A percentile compares a stretch with the other conserved stretches of the same genome.
These are phyloP conservation scores for Porpolomopsis calyptriformis DNA, from an alignment of 768 basidiomycete species.

Conservation along the genomic window DNA sequence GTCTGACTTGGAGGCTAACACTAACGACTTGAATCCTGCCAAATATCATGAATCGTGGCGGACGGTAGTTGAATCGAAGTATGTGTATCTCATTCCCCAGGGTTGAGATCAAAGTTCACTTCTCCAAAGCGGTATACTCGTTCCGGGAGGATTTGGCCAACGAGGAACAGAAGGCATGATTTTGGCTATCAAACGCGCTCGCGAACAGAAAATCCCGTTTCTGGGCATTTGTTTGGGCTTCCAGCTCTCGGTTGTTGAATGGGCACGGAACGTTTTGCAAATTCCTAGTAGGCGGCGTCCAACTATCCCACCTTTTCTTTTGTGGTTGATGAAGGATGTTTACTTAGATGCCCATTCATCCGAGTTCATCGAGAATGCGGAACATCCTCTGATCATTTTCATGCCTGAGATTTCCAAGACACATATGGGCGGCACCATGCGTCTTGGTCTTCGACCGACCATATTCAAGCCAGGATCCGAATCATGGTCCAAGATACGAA, in stretches of 20 bases:
- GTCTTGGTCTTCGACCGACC: conserved; percentile 94
- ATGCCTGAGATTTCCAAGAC: conserved; percentile 99
- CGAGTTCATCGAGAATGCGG: conserved; percentile 58
- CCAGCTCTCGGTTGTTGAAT: conserved; percentile 94
- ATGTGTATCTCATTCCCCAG: conserved; percentile 16
- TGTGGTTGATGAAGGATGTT: too few species aligned
- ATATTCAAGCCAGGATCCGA: conserved; percentile 68
- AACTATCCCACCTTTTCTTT: too few species aligned
- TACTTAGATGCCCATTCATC: conserved; percentile 80
- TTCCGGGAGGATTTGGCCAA: conserved; percentile 90
- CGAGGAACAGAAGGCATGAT: conserved; percentile 98
- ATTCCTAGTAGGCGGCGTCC: conserved; percentile 40
- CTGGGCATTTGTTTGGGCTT: conserved; percentile 96
- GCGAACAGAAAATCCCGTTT: conserved; percentile 92
- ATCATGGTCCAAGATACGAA: conserved; percentile 58
- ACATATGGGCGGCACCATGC: conserved; percentile 99
- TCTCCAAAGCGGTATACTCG: conserved; percentile 73
- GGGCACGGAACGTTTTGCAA: conserved; percentile 76
- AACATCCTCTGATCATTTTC: conserved; percentile 79
- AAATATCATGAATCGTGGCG: conserved; percentile 95
- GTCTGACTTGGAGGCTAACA: conserved; percentile 76
- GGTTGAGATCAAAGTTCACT: conserved; percentile 7
- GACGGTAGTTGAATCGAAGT: conserved; percentile 84
- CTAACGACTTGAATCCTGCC: conserved; percentile 68
- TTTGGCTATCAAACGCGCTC: conserved; percentile 92